Percentiles rank a stretch among this genome's conserved stretches.
Evolutionary conservation across 2,329 filamentous ascomycete genomes (phyloP).

Genomic region (Arthrobotrys musiformis): DNA sequence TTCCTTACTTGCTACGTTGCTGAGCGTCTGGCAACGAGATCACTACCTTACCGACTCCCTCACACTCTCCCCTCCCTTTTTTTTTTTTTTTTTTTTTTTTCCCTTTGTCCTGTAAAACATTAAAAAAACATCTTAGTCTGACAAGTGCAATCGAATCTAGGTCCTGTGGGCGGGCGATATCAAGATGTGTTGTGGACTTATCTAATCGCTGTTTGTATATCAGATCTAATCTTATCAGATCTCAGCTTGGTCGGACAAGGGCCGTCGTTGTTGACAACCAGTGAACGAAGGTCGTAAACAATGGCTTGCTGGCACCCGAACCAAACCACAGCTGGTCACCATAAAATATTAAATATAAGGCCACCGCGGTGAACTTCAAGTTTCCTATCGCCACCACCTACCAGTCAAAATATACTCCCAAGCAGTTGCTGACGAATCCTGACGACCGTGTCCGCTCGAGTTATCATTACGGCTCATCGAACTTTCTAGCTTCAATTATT

Average conservation of each 20-base stretch:
- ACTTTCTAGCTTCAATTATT: not conserved
- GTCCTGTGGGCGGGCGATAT: not conserved
- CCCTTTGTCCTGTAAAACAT: no score
- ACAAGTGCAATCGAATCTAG: not conserved
- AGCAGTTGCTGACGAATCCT: not conserved
- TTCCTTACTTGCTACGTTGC: no score
- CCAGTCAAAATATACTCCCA: not conserved
- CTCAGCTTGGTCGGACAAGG: not conserved
- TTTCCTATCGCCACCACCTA: not conserved
- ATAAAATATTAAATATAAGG: slow-evolving; percentile 34
- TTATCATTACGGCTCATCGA: not conserved
- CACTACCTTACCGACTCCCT: no score
- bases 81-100: no score
- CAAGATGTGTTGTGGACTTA: slow-evolving; percentile 20
- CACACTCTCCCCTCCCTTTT: no score
- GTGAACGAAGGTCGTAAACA: slow-evolving; percentile 19
- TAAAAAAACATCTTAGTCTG: no score
- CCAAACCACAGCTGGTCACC: not conserved
- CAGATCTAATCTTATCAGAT: slow-evolving; percentile 4
- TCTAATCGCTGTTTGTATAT: no score
- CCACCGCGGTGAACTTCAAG: not conserved
- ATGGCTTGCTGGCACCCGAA: not conserved
- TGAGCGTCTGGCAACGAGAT: no score
- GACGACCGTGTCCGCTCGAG: not conserved
- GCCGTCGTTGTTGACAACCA: slow-evolving; percentile 40